Percentiles rank a stretch among this genome's conserved stretches.
Conservation (phyloP, 2,329 filamentous ascomycete genomes). For the Paecilomyces sp. region DNA sequence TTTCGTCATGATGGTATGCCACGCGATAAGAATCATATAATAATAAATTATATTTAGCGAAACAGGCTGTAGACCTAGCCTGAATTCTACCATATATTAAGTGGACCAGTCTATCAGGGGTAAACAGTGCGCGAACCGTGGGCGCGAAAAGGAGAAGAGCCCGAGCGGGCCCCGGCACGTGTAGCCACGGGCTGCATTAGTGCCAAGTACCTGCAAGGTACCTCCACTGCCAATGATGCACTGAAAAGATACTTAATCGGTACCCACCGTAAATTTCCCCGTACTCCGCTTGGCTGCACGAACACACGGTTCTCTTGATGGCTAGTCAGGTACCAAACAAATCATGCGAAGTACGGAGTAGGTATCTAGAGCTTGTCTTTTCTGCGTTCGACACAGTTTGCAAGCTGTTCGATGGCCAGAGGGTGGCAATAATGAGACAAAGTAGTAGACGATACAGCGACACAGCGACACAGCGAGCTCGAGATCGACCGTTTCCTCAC, state of each 20-base stretch:
- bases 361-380: not conserved
- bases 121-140: not conserved
- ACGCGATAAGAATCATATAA: not conserved
- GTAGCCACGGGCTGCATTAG: not conserved
- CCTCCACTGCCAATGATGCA: not conserved
- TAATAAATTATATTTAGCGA: not conserved
- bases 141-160: not conserved
- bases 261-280: not conserved
- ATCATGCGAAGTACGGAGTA: not conserved
- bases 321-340: not conserved
- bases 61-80: not conserved
- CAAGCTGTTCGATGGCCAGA: not conserved
- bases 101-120: not conserved
- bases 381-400: not conserved
- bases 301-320: not conserved
- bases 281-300: not conserved
- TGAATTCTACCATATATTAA: not conserved
- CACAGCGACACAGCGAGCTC: not conserved
- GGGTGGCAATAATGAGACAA: not conserved
- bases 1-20: not conserved
- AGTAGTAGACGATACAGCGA: not conserved
- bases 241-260: not conserved
- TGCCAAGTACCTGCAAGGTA: not conserved
- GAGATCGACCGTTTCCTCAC: not conserved
- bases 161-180: not conserved